A percentile compares a stretch with the other conserved stretches of the same genome.
phyloP scores from a whole-genome alignment of 768 basidiomycete genomes.

The Leccinum incarnatum region DNA sequence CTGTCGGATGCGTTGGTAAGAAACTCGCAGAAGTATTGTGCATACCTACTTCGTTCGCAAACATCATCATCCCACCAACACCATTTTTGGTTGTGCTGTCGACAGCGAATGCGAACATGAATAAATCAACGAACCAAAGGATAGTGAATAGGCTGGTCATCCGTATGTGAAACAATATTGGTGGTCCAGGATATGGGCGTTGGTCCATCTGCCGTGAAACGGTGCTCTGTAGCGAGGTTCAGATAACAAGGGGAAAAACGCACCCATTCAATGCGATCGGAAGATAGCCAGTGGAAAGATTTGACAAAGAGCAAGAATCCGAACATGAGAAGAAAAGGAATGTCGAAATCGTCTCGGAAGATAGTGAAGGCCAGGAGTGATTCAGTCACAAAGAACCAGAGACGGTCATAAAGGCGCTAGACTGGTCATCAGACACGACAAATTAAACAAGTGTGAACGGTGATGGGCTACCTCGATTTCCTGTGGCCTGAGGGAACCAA shows the following conservation, averaged over 20 bases:
- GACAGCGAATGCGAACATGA: constrained; percentile 77
- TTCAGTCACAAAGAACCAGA: constrained; percentile 98
- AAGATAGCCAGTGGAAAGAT: constrained; percentile 96
- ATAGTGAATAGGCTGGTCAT: constrained; percentile 71
- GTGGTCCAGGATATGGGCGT: constrained; percentile 81
- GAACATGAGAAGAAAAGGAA: constrained; percentile 92
- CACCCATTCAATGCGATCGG: constrained; percentile 96
- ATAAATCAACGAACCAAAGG: constrained; percentile 71
- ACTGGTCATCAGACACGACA: not conserved
- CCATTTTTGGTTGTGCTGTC: constrained; percentile 78
- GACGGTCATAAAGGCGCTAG: constrained; percentile 90
- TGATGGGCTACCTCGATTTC: constrained; percentile 79
- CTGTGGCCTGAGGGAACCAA: constrained; percentile 80
- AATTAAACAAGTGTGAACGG: not conserved
- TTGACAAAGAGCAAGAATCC: constrained; percentile 92
- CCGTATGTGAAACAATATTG: constrained; percentile 80
- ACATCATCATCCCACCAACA: constrained; percentile 89
- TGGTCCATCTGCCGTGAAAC: constrained; percentile 89
- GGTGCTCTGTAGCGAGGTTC: not conserved
- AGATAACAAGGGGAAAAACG: constrained; percentile 23
- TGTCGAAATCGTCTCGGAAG: constrained; percentile 93
- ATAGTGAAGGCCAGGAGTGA: constrained; percentile 95
- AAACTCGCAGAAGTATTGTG: not conserved
- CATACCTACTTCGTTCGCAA: constrained; percentile 81
- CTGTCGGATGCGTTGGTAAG: constrained; percentile 39